Conservation (phyloP, 768 basidiomycete species). For the Boletus rex-veris region DNA sequence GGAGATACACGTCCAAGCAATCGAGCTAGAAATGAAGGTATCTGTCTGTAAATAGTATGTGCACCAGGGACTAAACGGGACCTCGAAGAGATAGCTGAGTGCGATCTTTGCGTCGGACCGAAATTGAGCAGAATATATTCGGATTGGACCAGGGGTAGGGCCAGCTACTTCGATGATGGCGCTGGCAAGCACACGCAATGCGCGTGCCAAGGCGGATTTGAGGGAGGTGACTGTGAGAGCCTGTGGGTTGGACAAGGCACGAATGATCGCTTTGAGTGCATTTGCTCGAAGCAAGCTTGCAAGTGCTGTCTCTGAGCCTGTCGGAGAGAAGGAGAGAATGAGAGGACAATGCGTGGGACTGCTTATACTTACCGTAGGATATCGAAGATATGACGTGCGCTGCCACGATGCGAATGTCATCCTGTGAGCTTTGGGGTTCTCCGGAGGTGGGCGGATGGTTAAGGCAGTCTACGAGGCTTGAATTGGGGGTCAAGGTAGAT, state of each 20-base stretch:
- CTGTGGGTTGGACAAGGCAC: constrained; percentile 49
- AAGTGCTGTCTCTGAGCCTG: constrained; percentile 63
- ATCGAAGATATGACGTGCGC: constrained; percentile 74
- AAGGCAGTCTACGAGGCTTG: constrained; percentile 61
- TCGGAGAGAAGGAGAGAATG: neutral
- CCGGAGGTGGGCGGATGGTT: constrained; percentile 37
- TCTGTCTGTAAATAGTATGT: neutral
- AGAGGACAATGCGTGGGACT: neutral
- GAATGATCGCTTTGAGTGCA: constrained; percentile 58
- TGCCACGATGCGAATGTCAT: constrained; percentile 64
- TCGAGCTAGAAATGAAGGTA: constrained; percentile 39
- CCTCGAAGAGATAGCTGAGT: constrained; percentile 59
- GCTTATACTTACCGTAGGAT: constrained; percentile 50
- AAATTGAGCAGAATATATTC: constrained; percentile 33
- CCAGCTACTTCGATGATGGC: constrained; percentile 67
- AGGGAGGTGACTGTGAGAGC: constrained; percentile 36
- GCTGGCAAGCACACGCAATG: constrained; percentile 53
- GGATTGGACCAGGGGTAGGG: constrained; percentile 64
- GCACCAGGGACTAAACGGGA: constrained; percentile 17
- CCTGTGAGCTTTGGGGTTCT: constrained; percentile 38
- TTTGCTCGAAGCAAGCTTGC: constrained; percentile 53
- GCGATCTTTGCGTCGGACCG: constrained; percentile 53
- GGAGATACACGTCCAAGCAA: constrained; percentile 63
- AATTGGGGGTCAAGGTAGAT: neutral
- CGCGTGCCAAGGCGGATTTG: constrained; percentile 59